Evolutionary conservation across 2,329 filamentous ascomycete species (phyloP).

Genomic region (Fusarium palustre): DNA sequence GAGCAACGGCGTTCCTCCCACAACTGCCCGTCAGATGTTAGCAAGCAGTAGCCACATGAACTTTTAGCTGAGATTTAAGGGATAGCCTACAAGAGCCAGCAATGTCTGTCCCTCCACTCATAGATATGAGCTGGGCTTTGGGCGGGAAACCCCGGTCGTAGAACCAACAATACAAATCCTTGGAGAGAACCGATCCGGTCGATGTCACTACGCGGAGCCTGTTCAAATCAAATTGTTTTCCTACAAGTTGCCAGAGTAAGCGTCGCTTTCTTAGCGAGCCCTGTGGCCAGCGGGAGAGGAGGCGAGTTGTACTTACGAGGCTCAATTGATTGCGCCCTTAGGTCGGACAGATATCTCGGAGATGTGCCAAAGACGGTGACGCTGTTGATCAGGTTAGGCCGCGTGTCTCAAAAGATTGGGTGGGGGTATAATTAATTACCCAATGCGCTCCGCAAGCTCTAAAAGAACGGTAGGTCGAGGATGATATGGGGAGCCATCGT

Average conservation of each 20-base stretch:
- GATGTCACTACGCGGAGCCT: not conserved
- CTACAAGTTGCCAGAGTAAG: not conserved
- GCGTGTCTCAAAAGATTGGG: not conserved
- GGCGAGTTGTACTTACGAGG: not conserved
- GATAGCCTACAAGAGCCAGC: not conserved
- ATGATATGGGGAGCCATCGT: not conserved
- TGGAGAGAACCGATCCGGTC: not conserved
- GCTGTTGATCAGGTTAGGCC: not conserved
- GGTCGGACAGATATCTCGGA: not conserved
- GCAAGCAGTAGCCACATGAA: not conserved
- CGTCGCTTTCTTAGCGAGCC: not conserved
- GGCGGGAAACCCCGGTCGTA: not conserved
- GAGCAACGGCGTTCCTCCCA: conserved; percentile 6
- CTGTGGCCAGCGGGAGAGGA: too few species aligned
- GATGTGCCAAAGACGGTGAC: conserved; percentile 1
- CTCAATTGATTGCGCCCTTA: not conserved
- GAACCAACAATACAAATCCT: not conserved
- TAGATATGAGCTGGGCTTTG: not conserved
- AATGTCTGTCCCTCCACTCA: conserved; percentile 1
- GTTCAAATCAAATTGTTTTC: not conserved
- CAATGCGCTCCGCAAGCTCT: not conserved
- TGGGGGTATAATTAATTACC: not conserved
- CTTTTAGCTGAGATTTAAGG: not conserved
- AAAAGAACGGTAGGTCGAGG: not conserved
- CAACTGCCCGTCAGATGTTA: not conserved